phyloP scores from a whole-genome alignment of 148 eudicot genomes.

The Suaeda aralocaspica region DNA sequence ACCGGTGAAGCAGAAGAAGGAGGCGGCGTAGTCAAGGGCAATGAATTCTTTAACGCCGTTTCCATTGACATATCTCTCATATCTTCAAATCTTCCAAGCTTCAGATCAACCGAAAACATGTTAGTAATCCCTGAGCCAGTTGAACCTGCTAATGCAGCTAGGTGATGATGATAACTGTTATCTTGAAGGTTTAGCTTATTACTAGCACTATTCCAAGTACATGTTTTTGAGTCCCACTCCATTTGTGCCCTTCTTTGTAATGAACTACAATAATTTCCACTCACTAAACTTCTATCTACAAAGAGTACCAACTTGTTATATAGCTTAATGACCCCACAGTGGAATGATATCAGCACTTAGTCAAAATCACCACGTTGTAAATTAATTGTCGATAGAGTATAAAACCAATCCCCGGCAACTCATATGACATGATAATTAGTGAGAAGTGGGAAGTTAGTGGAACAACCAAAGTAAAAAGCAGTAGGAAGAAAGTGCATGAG shows the following conservation, averaged over 20 bases:
- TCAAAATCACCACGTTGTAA: slow-evolving; percentile 15
- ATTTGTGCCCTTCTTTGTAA: neutral
- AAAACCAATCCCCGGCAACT: too few species aligned
- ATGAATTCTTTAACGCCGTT: slow-evolving; percentile 14
- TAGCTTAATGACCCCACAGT: neutral
- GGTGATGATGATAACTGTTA: neutral
- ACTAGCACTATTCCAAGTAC: slow-evolving; percentile 17
- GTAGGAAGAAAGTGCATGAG: too few species aligned
- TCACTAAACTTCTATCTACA: neutral
- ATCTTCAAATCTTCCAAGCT: slow-evolving; percentile 22
- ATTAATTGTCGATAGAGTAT: too few species aligned
- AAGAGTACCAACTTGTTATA: too few species aligned
- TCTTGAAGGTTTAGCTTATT: slow-evolving; percentile 20
- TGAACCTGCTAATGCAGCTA: slow-evolving; percentile 4
- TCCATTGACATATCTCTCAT: slow-evolving; percentile 11
- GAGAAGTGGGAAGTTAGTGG: too few species aligned
- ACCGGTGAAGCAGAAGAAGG: slow-evolving; percentile 25
- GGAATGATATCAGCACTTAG: neutral
- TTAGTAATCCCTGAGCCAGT: slow-evolving; percentile 4
- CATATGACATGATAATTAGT: too few species aligned
- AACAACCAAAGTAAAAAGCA: too few species aligned
- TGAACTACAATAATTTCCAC: slow-evolving; percentile 3
- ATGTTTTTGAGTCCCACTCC: slow-evolving; percentile 20
- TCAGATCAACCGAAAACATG: slow-evolving; percentile 26
- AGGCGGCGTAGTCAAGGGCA: slow-evolving; percentile 29